Conservation (phyloP, 257 asterid genomes). For the Cordia subcordata region DNA sequence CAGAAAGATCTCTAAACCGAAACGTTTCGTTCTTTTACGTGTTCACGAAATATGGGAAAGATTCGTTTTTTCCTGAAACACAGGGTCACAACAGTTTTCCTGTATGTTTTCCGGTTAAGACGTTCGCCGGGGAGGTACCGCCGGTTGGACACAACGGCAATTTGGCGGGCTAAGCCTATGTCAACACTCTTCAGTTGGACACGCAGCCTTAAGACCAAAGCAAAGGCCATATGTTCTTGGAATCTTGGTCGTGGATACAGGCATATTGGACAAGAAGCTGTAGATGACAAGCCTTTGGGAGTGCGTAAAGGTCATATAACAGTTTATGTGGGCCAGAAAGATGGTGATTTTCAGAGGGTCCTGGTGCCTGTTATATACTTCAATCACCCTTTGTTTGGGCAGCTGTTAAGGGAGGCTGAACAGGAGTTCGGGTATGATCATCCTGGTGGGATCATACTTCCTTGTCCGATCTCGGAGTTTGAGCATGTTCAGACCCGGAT, state of each 20-base stretch:
- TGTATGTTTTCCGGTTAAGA: neutral
- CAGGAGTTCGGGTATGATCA: constrained; percentile 32
- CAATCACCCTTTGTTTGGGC: constrained; percentile 28
- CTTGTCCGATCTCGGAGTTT: constrained; percentile 33
- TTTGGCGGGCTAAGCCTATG: neutral
- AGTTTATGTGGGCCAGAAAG: constrained; percentile 27
- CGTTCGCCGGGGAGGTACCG: neutral
- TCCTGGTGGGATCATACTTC: constrained; percentile 33
- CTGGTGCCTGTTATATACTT: constrained; percentile 32
- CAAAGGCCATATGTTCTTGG: neutral
- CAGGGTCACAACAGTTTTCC: constrained; percentile 1
- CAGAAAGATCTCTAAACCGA: neutral
- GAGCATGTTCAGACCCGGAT: constrained; percentile 30
- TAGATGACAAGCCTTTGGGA: constrained; percentile 1
- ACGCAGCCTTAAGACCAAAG: neutral
- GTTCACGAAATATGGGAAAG: neutral
- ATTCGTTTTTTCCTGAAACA: neutral
- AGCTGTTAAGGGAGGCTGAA: constrained; percentile 27
- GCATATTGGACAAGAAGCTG: constrained; percentile 6
- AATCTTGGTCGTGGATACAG: neutral
- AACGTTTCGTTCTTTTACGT: neutral
- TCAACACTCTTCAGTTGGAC: neutral
- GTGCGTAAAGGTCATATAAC: constrained; percentile 29
- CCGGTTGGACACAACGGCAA: neutral
- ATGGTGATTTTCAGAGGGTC: constrained; percentile 23